A percentile compares a stretch with the other conserved stretches of the same genome.
Conservation (phyloP, 2,329 filamentous ascomycete species). For the Sclerotinia subarctica region DNA sequence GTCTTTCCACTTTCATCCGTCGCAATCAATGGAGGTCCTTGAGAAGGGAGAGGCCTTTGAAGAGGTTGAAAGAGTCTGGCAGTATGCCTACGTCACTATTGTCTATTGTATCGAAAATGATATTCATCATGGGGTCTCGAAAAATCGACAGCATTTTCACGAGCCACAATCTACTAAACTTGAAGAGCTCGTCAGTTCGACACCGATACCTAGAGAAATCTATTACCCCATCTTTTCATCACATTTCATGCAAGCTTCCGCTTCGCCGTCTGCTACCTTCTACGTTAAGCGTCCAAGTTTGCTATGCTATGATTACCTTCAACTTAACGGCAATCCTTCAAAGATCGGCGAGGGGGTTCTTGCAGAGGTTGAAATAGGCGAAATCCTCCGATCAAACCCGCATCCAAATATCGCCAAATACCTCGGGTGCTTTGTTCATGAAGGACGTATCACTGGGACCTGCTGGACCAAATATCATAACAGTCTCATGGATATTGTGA, state of each 20-base stretch:
- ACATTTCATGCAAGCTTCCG: too few species aligned
- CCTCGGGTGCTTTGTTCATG: slow-evolving; percentile 28
- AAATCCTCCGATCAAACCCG: neutral
- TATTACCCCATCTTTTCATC: too few species aligned
- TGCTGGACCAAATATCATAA: slow-evolving; percentile 35
- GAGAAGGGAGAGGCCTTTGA: neutral
- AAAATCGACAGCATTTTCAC: too few species aligned
- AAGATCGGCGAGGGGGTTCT: neutral
- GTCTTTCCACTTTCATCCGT: neutral
- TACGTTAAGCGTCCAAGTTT: neutral
- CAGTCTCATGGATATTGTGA: slow-evolving; percentile 32
- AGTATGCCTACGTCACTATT: too few species aligned
- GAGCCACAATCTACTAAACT: too few species aligned
- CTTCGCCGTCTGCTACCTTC: too few species aligned
- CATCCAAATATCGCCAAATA: slow-evolving; percentile 37
- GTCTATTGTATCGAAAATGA: too few species aligned
- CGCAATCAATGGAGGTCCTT: neutral
- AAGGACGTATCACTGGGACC: slow-evolving; percentile 32
- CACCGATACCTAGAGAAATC: too few species aligned
- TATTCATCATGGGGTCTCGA: too few species aligned
- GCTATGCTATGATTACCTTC: neutral
- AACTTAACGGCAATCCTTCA: neutral
- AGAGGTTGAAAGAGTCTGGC: neutral
- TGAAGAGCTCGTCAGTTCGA: too few species aligned
- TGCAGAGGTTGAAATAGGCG: neutral